Evolutionary conservation across 2,329 filamentous ascomycete species (phyloP), one percentile per base, ranked within the genome.

Genomic region (Hymenoscyphus scutula): DNA sequence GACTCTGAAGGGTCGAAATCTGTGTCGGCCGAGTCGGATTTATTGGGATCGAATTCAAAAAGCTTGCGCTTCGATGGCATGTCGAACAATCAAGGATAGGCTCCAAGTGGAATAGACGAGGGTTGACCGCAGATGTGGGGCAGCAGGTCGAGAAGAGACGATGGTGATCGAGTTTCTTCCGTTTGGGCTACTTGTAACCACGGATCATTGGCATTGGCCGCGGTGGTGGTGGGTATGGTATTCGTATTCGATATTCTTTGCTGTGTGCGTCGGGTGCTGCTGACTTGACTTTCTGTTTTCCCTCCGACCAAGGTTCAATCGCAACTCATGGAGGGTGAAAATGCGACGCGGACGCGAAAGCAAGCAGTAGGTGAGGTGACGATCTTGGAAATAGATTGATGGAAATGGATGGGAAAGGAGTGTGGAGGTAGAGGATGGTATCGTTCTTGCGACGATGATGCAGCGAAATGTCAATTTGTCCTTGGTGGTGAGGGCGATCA

Each of bases 1-100:
- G 54, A 51, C 67, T 81, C 79, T 17, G 75, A 73, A 17, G 85
- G 85, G 62, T 86, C 82, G 70, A 89, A 89, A 73, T 87, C 87
- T 67, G 86, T 84, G 71, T 89, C 86, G 57, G 86, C 82, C 1
- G 86, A 79, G 68, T 89, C 86, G 58, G 86, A 89, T 72, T 86
- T 83, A 73, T 88, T 88, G 2, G 84, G 84, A 73, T 89, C 86
- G 68, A 88, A 89, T 60, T 80, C 79, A 66, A 85, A 81, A 61
- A 85, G 75, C 79, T 87, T 89, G 60, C 86, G 73, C 69, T 74
- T 74, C 55, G 64, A 64, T 53, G 72, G 72, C 73, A 75, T 75
- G 41, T 51, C 53, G 59, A 37, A 19, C 15, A 32, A 38, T 45
- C 27, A 13, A 15, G 17, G 17, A 29, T n/a, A 6, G 13, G 25